Conservation (phyloP, 345 rosid genomes). For the Adansonia digitata region DNA sequence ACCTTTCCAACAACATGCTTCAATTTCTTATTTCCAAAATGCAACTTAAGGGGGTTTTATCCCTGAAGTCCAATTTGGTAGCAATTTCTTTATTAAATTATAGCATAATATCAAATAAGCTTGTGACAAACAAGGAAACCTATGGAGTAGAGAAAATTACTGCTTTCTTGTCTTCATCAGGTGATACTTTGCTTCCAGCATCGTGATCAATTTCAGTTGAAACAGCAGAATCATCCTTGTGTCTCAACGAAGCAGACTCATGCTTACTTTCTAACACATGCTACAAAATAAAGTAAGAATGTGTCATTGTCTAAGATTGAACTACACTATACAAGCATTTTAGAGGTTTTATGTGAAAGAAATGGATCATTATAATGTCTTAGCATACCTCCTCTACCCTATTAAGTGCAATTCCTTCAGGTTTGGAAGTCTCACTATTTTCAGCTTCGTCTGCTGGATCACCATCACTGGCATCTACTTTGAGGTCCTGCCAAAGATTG, state of each 20-base stretch:
- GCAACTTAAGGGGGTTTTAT: not conserved
- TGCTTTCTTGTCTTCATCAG: conserved; percentile 33
- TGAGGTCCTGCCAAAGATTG: conserved; percentile 21
- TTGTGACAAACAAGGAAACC: conserved; percentile 1
- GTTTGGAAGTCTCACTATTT: conserved; percentile 23
- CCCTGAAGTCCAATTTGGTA: not conserved
- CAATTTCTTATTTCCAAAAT: not conserved
- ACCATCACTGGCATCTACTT: conserved; percentile 23
- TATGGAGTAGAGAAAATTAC: conserved; percentile 21
- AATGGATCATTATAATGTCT: conserved; percentile 2
- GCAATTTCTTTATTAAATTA: not conserved
- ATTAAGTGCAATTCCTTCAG: conserved; percentile 24
- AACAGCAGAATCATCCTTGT: conserved; percentile 30
- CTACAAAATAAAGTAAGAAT: conserved; percentile 28
- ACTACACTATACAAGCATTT: not conserved
- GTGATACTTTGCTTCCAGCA: conserved; percentile 32
- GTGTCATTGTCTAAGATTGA: conserved; percentile 6
- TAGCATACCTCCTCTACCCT: conserved; percentile 35
- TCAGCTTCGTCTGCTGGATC: conserved; percentile 32
- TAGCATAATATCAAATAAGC: not conserved
- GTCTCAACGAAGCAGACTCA: conserved; percentile 29
- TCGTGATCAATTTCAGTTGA: conserved; percentile 35
- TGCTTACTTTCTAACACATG: conserved; percentile 29
- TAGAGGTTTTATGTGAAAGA: not conserved
- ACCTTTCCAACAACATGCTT: not conserved